These are phyloP conservation scores for Maudiozyma bulderi DNA, from an alignment of 805 yeast species.

Conservation along the genomic window DNA sequence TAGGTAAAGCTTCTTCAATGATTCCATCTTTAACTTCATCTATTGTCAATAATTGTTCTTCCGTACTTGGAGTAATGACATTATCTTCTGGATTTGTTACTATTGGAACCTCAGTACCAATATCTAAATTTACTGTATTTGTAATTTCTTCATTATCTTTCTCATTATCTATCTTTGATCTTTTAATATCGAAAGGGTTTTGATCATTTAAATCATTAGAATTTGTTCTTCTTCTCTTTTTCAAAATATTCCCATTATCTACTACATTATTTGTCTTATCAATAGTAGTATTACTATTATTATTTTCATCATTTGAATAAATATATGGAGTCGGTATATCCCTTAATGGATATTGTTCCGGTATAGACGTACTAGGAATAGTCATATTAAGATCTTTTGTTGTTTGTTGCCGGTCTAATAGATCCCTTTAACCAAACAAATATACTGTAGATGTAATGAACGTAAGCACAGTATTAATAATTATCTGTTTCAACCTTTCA, in stretches of 20 bases:
- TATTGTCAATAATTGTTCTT: background rate
- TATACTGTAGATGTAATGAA: no score
- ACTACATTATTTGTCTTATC: no score
- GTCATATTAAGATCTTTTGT: background rate
- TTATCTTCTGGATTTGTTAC: background rate
- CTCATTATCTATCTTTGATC: background rate
- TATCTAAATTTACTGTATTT: no score
- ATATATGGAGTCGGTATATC: constrained; percentile 21
- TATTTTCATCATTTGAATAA: background rate
- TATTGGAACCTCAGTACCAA: background rate
- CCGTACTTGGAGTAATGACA: background rate
- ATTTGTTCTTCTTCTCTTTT: background rate
- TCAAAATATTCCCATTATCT: background rate
- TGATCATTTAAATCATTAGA: background rate
- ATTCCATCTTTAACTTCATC: constrained; percentile 1
- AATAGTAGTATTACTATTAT: background rate
- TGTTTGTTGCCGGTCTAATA: background rate
- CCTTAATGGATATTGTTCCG: constrained; percentile 18
- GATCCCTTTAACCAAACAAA: background rate
- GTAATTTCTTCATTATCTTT: background rate
- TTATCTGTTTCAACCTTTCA: no score
- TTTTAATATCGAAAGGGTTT: background rate
- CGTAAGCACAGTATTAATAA: no score
- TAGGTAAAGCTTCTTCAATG: constrained; percentile 20
- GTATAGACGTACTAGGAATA: background rate